phyloP scores from a whole-genome alignment of 768 basidiomycete genomes.

The Mrakia frigida region DNA sequence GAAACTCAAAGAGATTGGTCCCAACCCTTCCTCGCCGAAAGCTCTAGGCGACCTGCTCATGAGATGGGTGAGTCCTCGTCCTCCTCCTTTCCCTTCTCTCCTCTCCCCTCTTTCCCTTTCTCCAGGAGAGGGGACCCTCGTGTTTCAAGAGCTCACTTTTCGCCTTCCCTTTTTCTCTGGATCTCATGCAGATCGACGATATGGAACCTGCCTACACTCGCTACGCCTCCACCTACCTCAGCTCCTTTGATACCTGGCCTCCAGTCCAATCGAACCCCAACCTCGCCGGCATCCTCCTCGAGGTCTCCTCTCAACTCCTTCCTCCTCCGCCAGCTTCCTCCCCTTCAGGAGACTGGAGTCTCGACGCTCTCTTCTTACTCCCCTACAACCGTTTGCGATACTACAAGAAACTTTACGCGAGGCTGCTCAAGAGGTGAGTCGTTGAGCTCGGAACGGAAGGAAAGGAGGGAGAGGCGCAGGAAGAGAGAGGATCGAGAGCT shows the following conservation, averaged over 20 bases:
- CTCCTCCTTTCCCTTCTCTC: conserved; percentile 26
- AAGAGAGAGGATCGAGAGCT: not conserved
- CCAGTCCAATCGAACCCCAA: conserved; percentile 71
- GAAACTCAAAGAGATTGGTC: conserved; percentile 92
- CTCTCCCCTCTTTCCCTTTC: not conserved
- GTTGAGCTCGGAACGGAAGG: not conserved
- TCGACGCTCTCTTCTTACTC: conserved; percentile 81
- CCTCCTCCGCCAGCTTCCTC: conserved; percentile 40
- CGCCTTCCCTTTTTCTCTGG: not conserved
- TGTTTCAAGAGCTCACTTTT: conserved; percentile 5
- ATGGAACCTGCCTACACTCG: conserved; percentile 76
- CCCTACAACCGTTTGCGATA: conserved; percentile 81
- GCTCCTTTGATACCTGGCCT: conserved; percentile 78
- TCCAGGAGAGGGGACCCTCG: not conserved
- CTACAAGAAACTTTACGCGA: conserved; percentile 82
- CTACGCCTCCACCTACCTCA: conserved; percentile 66
- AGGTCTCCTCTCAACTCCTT: conserved; percentile 56
- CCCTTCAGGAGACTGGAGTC: conserved; percentile 57
- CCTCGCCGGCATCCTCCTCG: conserved; percentile 60
- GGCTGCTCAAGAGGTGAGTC: conserved; percentile 60
- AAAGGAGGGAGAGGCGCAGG: not conserved
- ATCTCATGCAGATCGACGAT: conserved; percentile 70
- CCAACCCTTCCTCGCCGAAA: conserved; percentile 85
- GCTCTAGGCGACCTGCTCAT: conserved; percentile 91
- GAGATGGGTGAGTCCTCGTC: conserved; percentile 71